Evolutionary conservation across 805 yeast species (phyloP).

Genomic region (Cyberlindnera euphorbiiphila): DNA sequence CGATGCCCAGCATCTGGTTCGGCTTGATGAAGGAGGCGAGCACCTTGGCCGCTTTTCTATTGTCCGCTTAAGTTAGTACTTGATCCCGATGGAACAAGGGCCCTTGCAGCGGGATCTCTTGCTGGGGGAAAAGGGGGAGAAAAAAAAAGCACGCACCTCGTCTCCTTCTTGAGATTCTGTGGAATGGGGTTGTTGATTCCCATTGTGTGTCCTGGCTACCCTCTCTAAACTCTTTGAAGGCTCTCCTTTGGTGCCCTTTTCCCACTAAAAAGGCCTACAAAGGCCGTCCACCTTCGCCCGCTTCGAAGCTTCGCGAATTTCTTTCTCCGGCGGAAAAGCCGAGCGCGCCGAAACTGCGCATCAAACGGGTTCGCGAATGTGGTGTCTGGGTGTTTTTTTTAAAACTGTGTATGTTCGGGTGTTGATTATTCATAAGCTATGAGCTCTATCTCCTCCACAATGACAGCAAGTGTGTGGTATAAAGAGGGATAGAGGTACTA

Average conservation of each 20-base stretch:
- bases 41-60: slow-evolving; percentile 87
- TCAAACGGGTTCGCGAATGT: no score
- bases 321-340: no score
- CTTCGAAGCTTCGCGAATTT: no score
- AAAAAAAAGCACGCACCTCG: slow-evolving; percentile 55
- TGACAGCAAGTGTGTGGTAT: no score
- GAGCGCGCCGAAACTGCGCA: no score
- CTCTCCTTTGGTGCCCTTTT: no score
- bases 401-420: background rate
- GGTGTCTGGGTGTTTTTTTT: no score
- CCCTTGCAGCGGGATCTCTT: background rate
- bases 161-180: slow-evolving; percentile 79
- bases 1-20: slow-evolving; percentile 87
- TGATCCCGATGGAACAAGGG: background rate
- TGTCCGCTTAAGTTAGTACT: slow-evolving; percentile 23
- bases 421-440: no score
- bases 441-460: no score
- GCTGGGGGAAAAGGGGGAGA: background rate
- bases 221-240: no score
- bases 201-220: slow-evolving; percentile 39
- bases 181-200: slow-evolving; percentile 95
- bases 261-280: no score
- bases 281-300: no score
- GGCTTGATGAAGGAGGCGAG: slow-evolving; percentile 90
- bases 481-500: background rate